phyloP scores from a whole-genome alignment of 2,329 filamentous ascomycete genomes.

The Hymenoscyphus repandus region DNA sequence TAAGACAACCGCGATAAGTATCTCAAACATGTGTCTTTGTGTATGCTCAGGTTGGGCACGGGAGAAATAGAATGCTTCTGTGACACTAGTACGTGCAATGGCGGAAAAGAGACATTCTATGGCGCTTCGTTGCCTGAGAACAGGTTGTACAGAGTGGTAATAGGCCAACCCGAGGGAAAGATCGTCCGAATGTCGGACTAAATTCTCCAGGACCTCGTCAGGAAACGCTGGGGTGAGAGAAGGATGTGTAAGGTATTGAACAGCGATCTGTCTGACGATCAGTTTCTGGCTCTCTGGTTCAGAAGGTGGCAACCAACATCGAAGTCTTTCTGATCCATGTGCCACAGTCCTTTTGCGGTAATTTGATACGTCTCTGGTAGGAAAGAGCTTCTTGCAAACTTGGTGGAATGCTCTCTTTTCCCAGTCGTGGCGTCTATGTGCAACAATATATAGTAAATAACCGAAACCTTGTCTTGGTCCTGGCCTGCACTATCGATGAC shows the following conservation, averaged over 20 bases:
- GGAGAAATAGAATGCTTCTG: constrained; percentile 69
- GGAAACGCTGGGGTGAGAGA: constrained; percentile 75
- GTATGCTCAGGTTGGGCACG: constrained; percentile 57
- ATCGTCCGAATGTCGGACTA: constrained; percentile 60
- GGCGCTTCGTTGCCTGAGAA: constrained; percentile 58
- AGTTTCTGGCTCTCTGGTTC: constrained; percentile 13
- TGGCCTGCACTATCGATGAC: constrained; percentile 61
- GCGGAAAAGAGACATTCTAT: constrained; percentile 65
- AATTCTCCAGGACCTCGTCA: constrained; percentile 70
- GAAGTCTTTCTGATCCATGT: constrained; percentile 69
- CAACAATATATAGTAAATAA: constrained; percentile 78
- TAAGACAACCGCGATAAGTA: constrained; percentile 56
- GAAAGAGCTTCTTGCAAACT: constrained; percentile 57
- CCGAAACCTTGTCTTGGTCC: constrained; percentile 72
- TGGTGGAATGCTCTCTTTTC: constrained; percentile 42
- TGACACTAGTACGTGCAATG: constrained; percentile 60
- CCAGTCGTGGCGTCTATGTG: constrained; percentile 52
- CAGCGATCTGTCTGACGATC: constrained; percentile 46
- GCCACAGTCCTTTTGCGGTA: constrained; percentile 78
- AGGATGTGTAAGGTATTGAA: constrained; percentile 74
- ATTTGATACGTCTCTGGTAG: constrained; percentile 73
- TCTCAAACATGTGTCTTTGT: constrained; percentile 61
- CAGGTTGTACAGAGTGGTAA: constrained; percentile 70
- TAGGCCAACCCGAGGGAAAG: constrained; percentile 68
- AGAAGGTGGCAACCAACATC: constrained; percentile 38